Percentiles rank a stretch among this genome's conserved stretches.
phyloP scores from a whole-genome alignment of 768 basidiomycete genomes.

The Tricholoma flavovirens region DNA sequence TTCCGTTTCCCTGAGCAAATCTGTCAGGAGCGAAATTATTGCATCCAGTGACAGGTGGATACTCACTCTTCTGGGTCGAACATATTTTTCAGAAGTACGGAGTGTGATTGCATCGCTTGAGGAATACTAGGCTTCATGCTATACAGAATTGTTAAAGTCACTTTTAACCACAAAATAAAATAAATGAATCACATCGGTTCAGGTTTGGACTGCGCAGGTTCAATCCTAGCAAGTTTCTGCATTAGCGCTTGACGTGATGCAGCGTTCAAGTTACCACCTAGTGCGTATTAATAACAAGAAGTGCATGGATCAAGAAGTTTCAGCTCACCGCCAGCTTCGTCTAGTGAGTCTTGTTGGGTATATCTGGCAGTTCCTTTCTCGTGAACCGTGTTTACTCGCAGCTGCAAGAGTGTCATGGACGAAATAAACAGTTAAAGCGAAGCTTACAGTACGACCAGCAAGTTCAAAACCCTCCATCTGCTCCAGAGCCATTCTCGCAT shows the following conservation, averaged over 20 bases:
- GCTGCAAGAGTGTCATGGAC: constrained; percentile 32
- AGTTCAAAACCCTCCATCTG: constrained; percentile 99
- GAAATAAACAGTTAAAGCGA: not conserved
- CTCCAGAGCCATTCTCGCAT: constrained; percentile 94
- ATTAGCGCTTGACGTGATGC: constrained; percentile 98
- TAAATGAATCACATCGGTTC: constrained; percentile 51
- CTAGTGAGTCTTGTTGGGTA: constrained; percentile 73
- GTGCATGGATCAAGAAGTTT: too few species aligned
- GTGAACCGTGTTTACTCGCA: constrained; percentile 89
- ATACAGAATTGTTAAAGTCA: constrained; percentile 12
- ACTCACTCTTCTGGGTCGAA: constrained; percentile 94
- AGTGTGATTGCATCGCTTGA: constrained; percentile 83
- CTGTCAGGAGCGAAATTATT: not conserved
- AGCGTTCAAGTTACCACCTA: constrained; percentile 97
- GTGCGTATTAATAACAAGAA: not conserved
- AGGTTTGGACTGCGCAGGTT: constrained; percentile 50
- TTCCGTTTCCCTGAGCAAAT: constrained; percentile 74
- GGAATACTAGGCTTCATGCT: constrained; percentile 79
- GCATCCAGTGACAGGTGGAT: not conserved
- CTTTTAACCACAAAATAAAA: too few species aligned
- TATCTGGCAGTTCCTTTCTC: constrained; percentile 80
- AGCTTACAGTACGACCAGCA: constrained; percentile 81
- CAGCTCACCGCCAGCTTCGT: constrained; percentile 77
- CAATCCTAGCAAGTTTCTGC: constrained; percentile 99
- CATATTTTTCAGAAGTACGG: constrained; percentile 89